Evolutionary conservation across 1,284 basidiomycete genomes (phyloP).

Genomic region (Golubevia pallescens): DNA sequence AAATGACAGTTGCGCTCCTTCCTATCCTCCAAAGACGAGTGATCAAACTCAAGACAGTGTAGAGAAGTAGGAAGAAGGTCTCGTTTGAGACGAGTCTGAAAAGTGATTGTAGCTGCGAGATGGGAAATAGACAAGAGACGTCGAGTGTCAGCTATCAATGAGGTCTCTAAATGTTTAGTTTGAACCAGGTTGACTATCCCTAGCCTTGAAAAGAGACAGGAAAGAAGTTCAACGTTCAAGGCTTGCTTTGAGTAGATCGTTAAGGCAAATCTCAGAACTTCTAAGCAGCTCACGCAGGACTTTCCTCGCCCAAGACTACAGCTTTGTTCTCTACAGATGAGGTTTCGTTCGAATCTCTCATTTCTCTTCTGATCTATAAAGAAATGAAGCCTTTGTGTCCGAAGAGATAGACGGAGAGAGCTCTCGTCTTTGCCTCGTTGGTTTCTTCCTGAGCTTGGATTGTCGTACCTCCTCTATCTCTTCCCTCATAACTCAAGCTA

Average conservation of each 20-base stretch:
- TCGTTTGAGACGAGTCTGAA: not conserved
- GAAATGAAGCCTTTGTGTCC: too few relatives aligned
- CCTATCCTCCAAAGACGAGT: conserved; percentile 63
- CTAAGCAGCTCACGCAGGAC: too few relatives aligned
- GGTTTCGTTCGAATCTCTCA: not conserved
- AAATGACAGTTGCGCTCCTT: conserved; percentile 45
- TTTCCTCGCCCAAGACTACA: conserved; percentile 29
- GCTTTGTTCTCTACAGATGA: conserved; percentile 18
- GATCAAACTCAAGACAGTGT: conserved; percentile 52
- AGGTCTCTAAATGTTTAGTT: not conserved
- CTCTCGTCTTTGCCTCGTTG: too few relatives aligned
- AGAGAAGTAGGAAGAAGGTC: conserved; percentile 29
- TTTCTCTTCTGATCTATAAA: too few relatives aligned
- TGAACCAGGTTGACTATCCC: not conserved
- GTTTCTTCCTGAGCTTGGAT: too few relatives aligned
- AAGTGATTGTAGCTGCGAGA: not conserved
- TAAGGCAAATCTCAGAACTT: too few relatives aligned
- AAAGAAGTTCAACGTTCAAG: too few relatives aligned
- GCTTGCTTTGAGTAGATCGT: too few relatives aligned
- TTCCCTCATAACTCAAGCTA: too few relatives aligned
- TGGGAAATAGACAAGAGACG: not conserved
- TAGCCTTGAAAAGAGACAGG: not conserved
- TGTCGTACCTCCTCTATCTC: too few relatives aligned
- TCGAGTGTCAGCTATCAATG: not conserved
- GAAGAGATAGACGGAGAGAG: conserved; percentile 4